phyloP scores from a whole-genome alignment of 192 early-diverging fungal genomes.

The Coemansia pectinata region DNA sequence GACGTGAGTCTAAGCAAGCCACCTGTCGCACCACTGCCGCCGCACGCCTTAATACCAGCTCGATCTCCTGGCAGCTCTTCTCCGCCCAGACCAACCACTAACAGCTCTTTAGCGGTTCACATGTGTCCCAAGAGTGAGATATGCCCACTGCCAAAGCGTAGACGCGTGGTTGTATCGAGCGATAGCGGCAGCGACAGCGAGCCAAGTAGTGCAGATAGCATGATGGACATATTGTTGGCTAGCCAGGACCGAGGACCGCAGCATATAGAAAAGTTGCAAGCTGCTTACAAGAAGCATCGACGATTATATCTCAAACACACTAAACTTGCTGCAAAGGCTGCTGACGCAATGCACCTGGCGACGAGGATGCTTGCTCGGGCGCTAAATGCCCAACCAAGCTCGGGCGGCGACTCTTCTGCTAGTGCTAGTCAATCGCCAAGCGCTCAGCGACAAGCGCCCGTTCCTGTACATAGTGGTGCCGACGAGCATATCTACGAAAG shows the following conservation, averaged over 20 bases:
- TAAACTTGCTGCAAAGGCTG: slow-evolving; percentile 20
- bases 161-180: background rate
- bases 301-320: slow-evolving; percentile 23
- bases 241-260: background rate
- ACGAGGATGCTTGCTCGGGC: slow-evolving; percentile 6
- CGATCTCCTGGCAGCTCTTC: background rate
- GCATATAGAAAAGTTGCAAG: slow-evolving; percentile 6
- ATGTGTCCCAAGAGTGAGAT: background rate
- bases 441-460: background rate
- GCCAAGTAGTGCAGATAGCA: background rate
- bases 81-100: background rate
- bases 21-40: too few relatives aligned
- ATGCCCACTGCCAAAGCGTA: background rate
- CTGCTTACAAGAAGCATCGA: slow-evolving; percentile 21
- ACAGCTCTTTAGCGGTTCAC: background rate
- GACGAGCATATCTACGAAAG: background rate
- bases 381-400: background rate
- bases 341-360: slow-evolving; percentile 32
- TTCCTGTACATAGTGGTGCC: background rate
- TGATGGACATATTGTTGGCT: background rate
- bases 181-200: background rate
- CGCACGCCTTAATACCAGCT: background rate
- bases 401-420: background rate
- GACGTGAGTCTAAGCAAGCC: background rate
- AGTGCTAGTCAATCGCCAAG: background rate